Percentiles rank a stretch among this genome's conserved stretches.
Evolutionary conservation across 1,139 yeast species (phyloP).

Genomic region (Kodamaea sp.): DNA sequence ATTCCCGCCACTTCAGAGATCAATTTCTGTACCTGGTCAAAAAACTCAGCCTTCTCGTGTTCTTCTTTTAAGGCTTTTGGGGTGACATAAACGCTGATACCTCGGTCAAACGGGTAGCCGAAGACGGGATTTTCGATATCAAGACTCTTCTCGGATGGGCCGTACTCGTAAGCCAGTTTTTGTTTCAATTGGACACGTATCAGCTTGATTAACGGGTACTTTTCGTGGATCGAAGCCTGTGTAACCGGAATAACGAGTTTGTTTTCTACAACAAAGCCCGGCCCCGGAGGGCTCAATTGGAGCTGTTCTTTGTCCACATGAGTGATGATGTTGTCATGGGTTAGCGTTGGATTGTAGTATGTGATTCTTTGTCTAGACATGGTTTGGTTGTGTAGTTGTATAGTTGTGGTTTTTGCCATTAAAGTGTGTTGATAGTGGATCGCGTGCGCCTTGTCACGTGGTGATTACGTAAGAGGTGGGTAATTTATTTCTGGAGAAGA

Average conservation of each 20-base stretch:
- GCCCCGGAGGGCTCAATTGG: slow-evolving; percentile 9
- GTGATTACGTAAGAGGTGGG: too few species aligned
- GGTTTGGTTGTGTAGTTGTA: too few species aligned
- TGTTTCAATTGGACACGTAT: slow-evolving; percentile 27
- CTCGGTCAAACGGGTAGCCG: slow-evolving; percentile 24
- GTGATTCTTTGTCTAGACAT: slow-evolving; percentile 37
- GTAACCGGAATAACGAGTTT: slow-evolving; percentile 13
- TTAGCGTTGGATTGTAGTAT: slow-evolving; percentile 27
- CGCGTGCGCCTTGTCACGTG: too few species aligned
- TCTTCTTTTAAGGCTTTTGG: slow-evolving; percentile 18
- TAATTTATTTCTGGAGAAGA: too few species aligned
- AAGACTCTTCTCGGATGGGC: slow-evolving; percentile 10
- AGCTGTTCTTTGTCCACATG: slow-evolving; percentile 4
- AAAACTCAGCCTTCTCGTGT: slow-evolving; percentile 21
- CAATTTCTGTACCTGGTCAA: slow-evolving; percentile 20
- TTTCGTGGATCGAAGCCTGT: not conserved
- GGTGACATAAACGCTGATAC: slow-evolving; percentile 28
- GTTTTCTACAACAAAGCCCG: slow-evolving; percentile 24
- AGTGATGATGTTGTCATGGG: slow-evolving; percentile 28
- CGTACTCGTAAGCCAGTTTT: too few species aligned
- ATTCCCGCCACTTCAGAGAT: slow-evolving; percentile 19
- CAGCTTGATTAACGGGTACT: slow-evolving; percentile 13
- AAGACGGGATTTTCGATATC: slow-evolving; percentile 21
- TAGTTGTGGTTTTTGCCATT: too few species aligned
- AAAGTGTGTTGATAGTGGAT: too few species aligned